These are phyloP conservation scores for Ogataea neopini DNA, from an alignment of 805 yeast genomes.

Conservation along the genomic window DNA sequence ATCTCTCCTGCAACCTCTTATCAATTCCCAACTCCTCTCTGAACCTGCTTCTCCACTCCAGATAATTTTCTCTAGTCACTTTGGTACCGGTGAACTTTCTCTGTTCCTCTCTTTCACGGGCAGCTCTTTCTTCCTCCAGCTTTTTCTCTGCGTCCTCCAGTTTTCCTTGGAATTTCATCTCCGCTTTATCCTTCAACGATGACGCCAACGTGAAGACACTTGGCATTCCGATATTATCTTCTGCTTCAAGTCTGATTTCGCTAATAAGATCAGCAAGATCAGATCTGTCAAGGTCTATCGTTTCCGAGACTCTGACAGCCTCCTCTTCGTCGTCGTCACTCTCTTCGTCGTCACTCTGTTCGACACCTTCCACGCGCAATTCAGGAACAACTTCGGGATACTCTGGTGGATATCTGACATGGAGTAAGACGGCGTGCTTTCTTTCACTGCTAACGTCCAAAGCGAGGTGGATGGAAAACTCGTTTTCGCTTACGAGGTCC, in stretches of 20 bases:
- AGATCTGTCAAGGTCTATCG: conserved; percentile 50
- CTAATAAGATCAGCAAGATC: conserved; percentile 46
- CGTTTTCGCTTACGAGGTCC: conserved; percentile 43
- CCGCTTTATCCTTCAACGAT: conserved; percentile 79
- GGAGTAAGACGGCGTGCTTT: conserved; percentile 54
- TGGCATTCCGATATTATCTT: conserved; percentile 87
- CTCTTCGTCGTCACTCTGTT: conserved; percentile 36
- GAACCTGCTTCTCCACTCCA: conserved; percentile 70
- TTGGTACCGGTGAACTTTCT: conserved; percentile 89
- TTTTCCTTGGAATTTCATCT: conserved; percentile 60
- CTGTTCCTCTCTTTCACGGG: conserved; percentile 79
- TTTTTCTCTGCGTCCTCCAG: conserved; percentile 52
- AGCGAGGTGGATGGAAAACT: conserved; percentile 56
- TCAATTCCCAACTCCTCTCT: conserved; percentile 74
- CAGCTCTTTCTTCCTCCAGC: conserved; percentile 58
- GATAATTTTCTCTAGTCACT: conserved; percentile 77
- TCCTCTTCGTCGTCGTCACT: conserved; percentile 49
- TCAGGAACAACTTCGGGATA: conserved; percentile 84
- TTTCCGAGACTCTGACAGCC: conserved; percentile 56
- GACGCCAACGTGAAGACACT: conserved; percentile 80
- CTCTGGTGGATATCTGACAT: conserved; percentile 69
- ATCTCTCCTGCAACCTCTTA: conserved; percentile 52
- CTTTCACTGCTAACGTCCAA: conserved; percentile 70
- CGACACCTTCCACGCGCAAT: conserved; percentile 42
- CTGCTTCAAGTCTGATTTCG: conserved; percentile 59